phyloP scores from a whole-genome alignment of 2,329 filamentous ascomycete genomes.

The Keithomyces neogunnii region DNA sequence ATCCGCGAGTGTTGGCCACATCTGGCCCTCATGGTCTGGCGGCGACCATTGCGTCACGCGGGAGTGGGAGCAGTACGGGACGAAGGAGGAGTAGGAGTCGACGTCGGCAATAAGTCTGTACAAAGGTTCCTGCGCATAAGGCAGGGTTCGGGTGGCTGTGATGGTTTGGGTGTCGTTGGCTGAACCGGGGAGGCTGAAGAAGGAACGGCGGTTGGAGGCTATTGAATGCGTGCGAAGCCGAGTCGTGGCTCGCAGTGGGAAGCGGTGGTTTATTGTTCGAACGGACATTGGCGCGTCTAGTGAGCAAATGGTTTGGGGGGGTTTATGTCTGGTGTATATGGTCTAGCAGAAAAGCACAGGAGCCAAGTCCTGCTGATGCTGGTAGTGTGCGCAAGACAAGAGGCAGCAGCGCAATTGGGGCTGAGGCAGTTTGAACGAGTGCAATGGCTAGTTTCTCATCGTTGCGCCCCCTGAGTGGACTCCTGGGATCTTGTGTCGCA shows the following conservation, averaged over 20 bases:
- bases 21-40: conserved; percentile 38
- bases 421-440: background rate
- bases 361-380: too few relatives aligned
- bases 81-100: conserved; percentile 72
- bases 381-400: background rate
- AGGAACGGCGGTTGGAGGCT: conserved; percentile 9
- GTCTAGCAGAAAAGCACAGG: too few relatives aligned
- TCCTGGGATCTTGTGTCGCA: too few relatives aligned
- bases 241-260: background rate
- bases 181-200: conserved; percentile 13
- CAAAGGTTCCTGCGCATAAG: conserved; percentile 61
- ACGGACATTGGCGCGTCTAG: background rate
- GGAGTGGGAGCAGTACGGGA: conserved; percentile 82
- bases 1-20: conserved; percentile 66
- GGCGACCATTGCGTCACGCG: conserved; percentile 67
- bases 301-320: background rate
- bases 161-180: conserved; percentile 49
- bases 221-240: background rate
- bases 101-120: conserved; percentile 87
- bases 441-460: background rate
- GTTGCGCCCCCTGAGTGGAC: too few relatives aligned
- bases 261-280: background rate
- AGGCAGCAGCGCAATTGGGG: background rate
- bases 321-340: background rate
- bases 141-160: conserved; percentile 65